These are phyloP conservation scores for Trifolium fragiferum DNA, from an alignment of 306 rosid genomes.

Conservation along the genomic window DNA sequence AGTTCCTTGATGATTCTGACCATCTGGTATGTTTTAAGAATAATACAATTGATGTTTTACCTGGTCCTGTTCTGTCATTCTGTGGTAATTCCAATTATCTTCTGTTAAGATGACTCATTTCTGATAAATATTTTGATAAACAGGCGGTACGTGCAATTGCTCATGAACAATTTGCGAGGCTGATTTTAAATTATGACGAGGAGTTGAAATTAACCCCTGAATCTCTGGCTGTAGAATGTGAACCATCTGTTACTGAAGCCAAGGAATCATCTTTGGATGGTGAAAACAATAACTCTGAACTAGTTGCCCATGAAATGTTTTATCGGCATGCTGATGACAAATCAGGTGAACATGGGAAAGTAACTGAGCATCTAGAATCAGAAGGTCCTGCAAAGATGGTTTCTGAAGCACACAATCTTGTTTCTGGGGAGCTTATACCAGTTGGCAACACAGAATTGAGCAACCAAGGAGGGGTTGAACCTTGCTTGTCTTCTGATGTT, in stretches of 20 bases:
- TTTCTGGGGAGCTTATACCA: constrained; percentile 51
- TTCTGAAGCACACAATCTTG: constrained; percentile 49
- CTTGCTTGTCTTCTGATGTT: constrained; percentile 47
- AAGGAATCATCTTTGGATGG: constrained; percentile 70
- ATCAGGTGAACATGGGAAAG: constrained; percentile 51
- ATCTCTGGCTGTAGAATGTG: constrained; percentile 68
- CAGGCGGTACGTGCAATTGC: constrained; percentile 97
- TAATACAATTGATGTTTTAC: constrained; percentile 25
- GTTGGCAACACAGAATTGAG: constrained; percentile 46
- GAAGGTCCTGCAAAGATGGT: constrained; percentile 58
- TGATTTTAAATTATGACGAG: constrained; percentile 77
- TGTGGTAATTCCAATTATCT: constrained; percentile 10
- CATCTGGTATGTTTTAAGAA: constrained; percentile 71
- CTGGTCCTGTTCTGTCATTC: not conserved
- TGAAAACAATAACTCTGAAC: constrained; percentile 60
- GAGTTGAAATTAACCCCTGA: constrained; percentile 75
- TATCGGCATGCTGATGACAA: constrained; percentile 48
- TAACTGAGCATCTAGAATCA: constrained; percentile 48
- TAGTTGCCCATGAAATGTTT: constrained; percentile 47
- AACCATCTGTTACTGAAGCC: constrained; percentile 65
- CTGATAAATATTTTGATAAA: constrained; percentile 42
- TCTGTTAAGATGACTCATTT: constrained; percentile 37
- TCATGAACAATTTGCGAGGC: constrained; percentile 97
- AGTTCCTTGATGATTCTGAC: constrained; percentile 86
- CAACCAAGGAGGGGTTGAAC: constrained; percentile 48